phyloP scores from a whole-genome alignment of 768 basidiomycete genomes.

The Suillus subaureus region DNA sequence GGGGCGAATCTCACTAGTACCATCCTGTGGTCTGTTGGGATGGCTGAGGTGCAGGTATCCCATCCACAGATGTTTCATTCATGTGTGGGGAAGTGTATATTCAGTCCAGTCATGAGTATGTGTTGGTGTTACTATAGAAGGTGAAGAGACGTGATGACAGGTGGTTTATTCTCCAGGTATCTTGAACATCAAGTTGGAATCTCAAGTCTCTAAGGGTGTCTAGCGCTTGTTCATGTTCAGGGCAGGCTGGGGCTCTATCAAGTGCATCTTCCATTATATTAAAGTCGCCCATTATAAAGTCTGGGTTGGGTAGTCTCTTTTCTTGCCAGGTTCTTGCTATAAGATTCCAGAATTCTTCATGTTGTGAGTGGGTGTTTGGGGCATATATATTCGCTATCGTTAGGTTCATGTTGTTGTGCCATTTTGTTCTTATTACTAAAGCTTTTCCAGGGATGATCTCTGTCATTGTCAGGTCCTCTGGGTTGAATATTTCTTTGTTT shows the following conservation, averaged over 20 bases:
- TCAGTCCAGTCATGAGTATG: not conserved
- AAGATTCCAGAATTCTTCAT: slow-evolving; percentile 32
- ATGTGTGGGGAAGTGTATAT: not conserved
- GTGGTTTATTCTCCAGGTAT: not conserved
- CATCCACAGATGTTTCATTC: not conserved
- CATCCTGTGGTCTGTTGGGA: not conserved
- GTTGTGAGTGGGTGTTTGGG: slow-evolving; percentile 32
- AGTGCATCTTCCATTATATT: slow-evolving; percentile 43
- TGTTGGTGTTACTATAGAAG: not conserved
- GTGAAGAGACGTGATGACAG: not conserved
- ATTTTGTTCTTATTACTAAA: slow-evolving; percentile 16
- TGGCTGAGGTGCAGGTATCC: not conserved
- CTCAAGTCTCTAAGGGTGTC: slow-evolving; percentile 19
- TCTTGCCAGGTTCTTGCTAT: no score
- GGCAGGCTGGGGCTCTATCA: slow-evolving; percentile 34
- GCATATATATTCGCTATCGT: slow-evolving; percentile 38
- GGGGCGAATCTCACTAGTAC: not conserved
- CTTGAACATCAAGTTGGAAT: no score
- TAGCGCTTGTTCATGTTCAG: slow-evolving; percentile 18
- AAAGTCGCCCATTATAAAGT: slow-evolving; percentile 43
- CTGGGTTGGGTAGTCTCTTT: slow-evolving; percentile 1
- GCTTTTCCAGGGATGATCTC: slow-evolving; percentile 33
- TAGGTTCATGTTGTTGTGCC: slow-evolving; percentile 23
- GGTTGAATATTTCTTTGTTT: slow-evolving; percentile 27
- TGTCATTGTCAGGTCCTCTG: slow-evolving; percentile 6